Evolutionary conservation across 148 eudicot genomes (phyloP), one percentile per base, ranked within the genome.

Genomic region (Pouteria glomerata): DNA sequence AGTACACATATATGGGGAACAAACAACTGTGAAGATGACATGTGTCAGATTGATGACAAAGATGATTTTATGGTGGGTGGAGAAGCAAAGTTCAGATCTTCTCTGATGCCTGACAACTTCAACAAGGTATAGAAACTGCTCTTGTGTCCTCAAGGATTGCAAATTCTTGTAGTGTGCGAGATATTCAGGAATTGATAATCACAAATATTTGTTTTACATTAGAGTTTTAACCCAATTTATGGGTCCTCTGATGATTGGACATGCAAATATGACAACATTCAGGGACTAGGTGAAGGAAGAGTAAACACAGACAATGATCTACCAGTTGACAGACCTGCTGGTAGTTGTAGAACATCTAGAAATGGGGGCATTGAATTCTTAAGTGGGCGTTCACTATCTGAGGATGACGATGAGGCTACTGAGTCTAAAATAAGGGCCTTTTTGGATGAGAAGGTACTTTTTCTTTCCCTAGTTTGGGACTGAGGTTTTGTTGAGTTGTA

Each of bases 181-280:
- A 33, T 37, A 8, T 34, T 35, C 51, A 39, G 33, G 67, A 33
- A 45, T 65, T 57, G 56, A 73, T 29, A 35, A 6, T 30, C 16
- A 27, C 53, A 26, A 12, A 19, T 75, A 4, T 42, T 58, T 71
- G 53, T 31, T 53, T 23, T 42, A 8, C 12, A 42, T 30, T 63
- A 82, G 88, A 85, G 85, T 66, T 81, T 78, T 64, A 84, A 82
- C 56, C 85, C 83, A 16, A 74, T 82, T 73, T 76, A 64, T 68
- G 88, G 82, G 33, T 85, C 88, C 11, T 69, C 71, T 78, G 81
- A 77, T 68, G 79, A 74, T 52, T 80, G 81, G 81, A 50, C 66
- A 37, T 74, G 77, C 79, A 77, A 80, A 52, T 15, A 63, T 66
- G 81, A 55, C 64, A 71, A 68, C 63, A 79, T 60, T 51, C 72